Conservation (phyloP, 345 rosid species). For the Eucalyptus pauciflora region DNA sequence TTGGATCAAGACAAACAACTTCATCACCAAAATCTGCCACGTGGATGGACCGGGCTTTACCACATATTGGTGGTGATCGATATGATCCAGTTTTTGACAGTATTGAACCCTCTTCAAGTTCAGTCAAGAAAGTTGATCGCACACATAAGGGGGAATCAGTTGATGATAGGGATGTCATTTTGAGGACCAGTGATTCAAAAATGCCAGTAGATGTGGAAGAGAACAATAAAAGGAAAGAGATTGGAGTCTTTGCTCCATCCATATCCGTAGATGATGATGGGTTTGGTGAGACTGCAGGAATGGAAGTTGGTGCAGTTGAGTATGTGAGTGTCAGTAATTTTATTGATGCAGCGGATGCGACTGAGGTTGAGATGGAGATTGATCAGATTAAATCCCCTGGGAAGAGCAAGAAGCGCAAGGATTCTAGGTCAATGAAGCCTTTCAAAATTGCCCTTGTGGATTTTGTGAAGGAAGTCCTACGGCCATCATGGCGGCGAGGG, state of each 20-base stretch:
- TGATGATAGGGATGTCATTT: conserved; percentile 15
- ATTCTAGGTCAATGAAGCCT: conserved; percentile 53
- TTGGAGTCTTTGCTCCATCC: conserved; percentile 15
- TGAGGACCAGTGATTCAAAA: conserved; percentile 30
- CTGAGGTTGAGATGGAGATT: conserved; percentile 33
- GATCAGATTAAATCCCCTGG: conserved; percentile 41
- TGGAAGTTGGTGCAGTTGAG: conserved; percentile 50
- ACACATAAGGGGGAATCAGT: conserved; percentile 28
- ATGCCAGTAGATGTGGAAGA: conserved; percentile 49
- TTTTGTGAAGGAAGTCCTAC: conserved; percentile 82
- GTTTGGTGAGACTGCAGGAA: conserved; percentile 63
- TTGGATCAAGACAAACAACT: conserved; percentile 28
- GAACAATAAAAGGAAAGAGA: conserved; percentile 29
- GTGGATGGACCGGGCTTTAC: conserved; percentile 11
- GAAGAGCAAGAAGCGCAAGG: conserved; percentile 44
- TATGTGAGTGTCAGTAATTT: conserved; percentile 34
- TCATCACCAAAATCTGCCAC: conserved; percentile 27
- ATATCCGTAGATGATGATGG: conserved; percentile 38
- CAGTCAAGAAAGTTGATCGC: conserved; percentile 18
- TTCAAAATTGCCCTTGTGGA: conserved; percentile 67
- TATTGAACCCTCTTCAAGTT: conserved; percentile 47
- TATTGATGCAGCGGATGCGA: conserved; percentile 11
- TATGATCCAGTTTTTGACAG: conserved; percentile 90
- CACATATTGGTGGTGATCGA: conserved; percentile 32
- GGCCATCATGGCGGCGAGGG: conserved; percentile 91